Percentiles rank a stretch among this genome's conserved stretches.
Conservation (phyloP, 306 rosid genomes). For the Gynostemma pentaphyllum region DNA sequence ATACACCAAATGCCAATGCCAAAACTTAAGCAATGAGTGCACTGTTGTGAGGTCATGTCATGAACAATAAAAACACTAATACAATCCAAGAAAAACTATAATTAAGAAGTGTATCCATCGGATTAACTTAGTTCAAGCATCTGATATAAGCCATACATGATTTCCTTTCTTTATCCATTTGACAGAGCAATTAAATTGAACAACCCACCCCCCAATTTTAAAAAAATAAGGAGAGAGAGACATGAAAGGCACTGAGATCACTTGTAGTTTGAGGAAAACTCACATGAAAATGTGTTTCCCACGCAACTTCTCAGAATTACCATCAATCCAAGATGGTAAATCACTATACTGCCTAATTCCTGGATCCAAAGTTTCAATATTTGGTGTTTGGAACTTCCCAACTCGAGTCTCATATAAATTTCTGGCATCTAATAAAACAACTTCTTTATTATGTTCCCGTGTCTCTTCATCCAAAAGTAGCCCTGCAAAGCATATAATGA, state of each 20-base stretch:
- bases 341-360: conserved; percentile 84
- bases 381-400: conserved; percentile 68
- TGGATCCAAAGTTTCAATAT: conserved; percentile 68
- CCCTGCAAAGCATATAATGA: conserved; percentile 16
- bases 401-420: conserved; percentile 89
- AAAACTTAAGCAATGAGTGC: background rate
- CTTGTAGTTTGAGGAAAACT: conserved; percentile 12
- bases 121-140: too few species aligned
- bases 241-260: background rate
- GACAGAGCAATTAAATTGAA: too few species aligned
- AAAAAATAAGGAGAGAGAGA: too few species aligned
- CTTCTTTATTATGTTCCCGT: conserved; percentile 12
- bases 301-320: conserved; percentile 43
- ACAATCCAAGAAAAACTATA: too few species aligned
- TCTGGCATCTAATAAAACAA: conserved; percentile 81
- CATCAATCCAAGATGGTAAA: conserved; percentile 81
- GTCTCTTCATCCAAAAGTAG: conserved; percentile 26
- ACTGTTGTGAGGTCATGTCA: background rate
- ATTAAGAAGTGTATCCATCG: too few species aligned
- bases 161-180: too few species aligned
- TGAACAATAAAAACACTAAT: background rate
- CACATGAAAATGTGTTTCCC: conserved; percentile 78
- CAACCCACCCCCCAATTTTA: too few species aligned
- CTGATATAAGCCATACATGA: too few species aligned
- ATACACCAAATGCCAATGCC: background rate